These are phyloP conservation scores for Neoscytalidium dimidiatum DNA, from an alignment of 2,329 filamentous ascomycete genomes.

Conservation along the genomic window DNA sequence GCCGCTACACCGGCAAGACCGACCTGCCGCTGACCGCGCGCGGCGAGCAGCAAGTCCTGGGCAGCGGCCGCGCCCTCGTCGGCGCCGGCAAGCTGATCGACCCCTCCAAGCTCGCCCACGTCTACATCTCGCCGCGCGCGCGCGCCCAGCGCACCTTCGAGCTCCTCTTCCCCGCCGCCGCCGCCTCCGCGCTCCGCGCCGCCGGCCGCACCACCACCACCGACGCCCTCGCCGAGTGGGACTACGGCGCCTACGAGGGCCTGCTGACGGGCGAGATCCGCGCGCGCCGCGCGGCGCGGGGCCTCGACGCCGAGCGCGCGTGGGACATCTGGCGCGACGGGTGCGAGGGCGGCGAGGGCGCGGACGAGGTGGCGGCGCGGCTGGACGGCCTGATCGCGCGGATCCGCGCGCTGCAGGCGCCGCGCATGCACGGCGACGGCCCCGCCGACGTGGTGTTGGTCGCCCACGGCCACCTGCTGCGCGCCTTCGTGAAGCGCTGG, in stretches of 20 bases:
- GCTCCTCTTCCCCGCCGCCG: slow-evolving; percentile 38
- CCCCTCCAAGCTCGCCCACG: slow-evolving; percentile 47
- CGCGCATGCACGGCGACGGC: slow-evolving; percentile 44
- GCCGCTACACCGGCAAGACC: slow-evolving; percentile 49
- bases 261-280: slow-evolving; percentile 72
- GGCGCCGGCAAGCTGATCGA: slow-evolving; percentile 55
- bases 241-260: slow-evolving; percentile 86
- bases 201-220: slow-evolving; percentile 60
- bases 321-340: slow-evolving; percentile 94
- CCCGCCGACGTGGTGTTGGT: slow-evolving; percentile 72
- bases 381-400: slow-evolving; percentile 73
- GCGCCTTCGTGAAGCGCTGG: slow-evolving; percentile 86
- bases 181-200: background rate
- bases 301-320: slow-evolving; percentile 51
- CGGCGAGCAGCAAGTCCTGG: slow-evolving; percentile 43
- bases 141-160: slow-evolving; percentile 54
- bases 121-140: slow-evolving; percentile 54
- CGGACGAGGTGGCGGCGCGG: slow-evolving; percentile 68
- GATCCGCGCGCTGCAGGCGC: slow-evolving; percentile 64
- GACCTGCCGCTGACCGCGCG: slow-evolving; percentile 45
- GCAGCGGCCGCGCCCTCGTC: slow-evolving; percentile 49
- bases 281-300: slow-evolving; percentile 56
- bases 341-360: slow-evolving; percentile 81
- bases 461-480: slow-evolving; percentile 81
- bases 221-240: slow-evolving; percentile 78